These are phyloP conservation scores for Verticillium longisporum DNA, from an alignment of 2,329 filamentous ascomycete species.

Conservation along the genomic window DNA sequence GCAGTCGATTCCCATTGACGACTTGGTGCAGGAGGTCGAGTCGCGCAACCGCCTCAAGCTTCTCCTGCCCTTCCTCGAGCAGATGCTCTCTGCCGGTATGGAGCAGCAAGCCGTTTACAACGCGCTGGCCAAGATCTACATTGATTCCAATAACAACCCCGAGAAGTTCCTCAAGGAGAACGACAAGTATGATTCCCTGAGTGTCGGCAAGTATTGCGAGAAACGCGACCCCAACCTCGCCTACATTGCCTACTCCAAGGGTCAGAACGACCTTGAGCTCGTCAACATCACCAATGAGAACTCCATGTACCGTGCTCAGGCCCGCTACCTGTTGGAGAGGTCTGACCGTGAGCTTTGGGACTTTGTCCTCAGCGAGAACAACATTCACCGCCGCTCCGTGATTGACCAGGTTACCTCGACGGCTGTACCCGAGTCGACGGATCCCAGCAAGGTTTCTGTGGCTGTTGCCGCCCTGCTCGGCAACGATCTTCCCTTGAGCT, in stretches of 20 bases:
- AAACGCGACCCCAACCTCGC: slow-evolving; percentile 95
- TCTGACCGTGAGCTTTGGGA: slow-evolving; percentile 87
- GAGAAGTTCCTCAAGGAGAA: slow-evolving; percentile 98
- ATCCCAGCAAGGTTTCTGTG: slow-evolving; percentile 90
- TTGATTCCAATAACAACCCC: slow-evolving; percentile 96
- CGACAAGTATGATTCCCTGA: slow-evolving; percentile 87
- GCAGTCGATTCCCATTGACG: slow-evolving; percentile 82
- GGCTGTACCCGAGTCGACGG: slow-evolving; percentile 84
- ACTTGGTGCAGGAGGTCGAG: slow-evolving; percentile 92
- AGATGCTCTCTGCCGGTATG: slow-evolving; percentile 81
- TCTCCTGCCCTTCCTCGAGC: slow-evolving; percentile 90
- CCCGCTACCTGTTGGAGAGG: slow-evolving; percentile 86
- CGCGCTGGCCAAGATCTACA: slow-evolving; percentile 97
- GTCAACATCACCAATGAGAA: slow-evolving; percentile 99
- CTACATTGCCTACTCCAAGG: slow-evolving; percentile 92
- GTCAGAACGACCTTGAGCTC: slow-evolving; percentile 93
- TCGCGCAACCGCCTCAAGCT: slow-evolving; percentile 92
- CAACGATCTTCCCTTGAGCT: slow-evolving; percentile 84
- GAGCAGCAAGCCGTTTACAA: slow-evolving; percentile 97
- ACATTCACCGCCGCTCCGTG: slow-evolving; percentile 86
- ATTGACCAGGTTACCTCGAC: slow-evolving; percentile 96
- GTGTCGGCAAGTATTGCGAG: slow-evolving; percentile 96
- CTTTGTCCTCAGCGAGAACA: slow-evolving; percentile 93
- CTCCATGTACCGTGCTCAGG: slow-evolving; percentile 98
- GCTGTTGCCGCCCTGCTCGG: slow-evolving; percentile 90